These are phyloP conservation scores for Ilyonectria sp. DNA, from an alignment of 2,329 filamentous ascomycete genomes.

Conservation along the genomic window DNA sequence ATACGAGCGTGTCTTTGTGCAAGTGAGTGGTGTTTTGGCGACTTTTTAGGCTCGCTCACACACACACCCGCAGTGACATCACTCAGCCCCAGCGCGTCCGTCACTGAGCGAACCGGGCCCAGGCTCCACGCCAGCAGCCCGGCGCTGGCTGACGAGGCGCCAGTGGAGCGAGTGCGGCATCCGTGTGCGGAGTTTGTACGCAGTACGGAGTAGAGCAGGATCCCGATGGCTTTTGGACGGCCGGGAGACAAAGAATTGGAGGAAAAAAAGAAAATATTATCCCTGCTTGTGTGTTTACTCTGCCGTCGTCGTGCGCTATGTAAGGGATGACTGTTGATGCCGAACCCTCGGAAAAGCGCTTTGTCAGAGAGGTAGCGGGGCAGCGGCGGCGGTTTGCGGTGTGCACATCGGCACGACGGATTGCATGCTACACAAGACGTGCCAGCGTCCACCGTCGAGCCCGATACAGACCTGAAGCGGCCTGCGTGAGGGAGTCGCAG, in stretches of 20 bases:
- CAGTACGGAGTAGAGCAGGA: not conserved
- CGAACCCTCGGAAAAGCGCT: not conserved
- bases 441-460: not conserved
- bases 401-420: not conserved
- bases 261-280: too few relatives aligned
- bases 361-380: not conserved
- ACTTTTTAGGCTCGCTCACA: not conserved
- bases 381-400: not conserved
- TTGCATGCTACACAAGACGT: not conserved
- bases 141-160: conserved; percentile 29
- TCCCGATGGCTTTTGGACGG: too few relatives aligned
- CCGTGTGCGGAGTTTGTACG: not conserved
- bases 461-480: not conserved
- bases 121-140: conserved; percentile 25
- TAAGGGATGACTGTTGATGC: not conserved
- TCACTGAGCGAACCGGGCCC: not conserved
- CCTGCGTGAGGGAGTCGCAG: not conserved
- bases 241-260: too few relatives aligned
- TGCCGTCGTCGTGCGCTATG: not conserved
- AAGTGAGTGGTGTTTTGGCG: not conserved
- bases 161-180: conserved; percentile 24
- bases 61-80: conserved; percentile 43
- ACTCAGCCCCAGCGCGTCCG: conserved; percentile 18
- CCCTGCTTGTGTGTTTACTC: not conserved
- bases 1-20: conserved; percentile 10